A percentile compares a stretch with the other conserved stretches of the same genome.
Conservation (phyloP, 2,329 filamentous ascomycete genomes). For the Fonsecaea erecta region DNA sequence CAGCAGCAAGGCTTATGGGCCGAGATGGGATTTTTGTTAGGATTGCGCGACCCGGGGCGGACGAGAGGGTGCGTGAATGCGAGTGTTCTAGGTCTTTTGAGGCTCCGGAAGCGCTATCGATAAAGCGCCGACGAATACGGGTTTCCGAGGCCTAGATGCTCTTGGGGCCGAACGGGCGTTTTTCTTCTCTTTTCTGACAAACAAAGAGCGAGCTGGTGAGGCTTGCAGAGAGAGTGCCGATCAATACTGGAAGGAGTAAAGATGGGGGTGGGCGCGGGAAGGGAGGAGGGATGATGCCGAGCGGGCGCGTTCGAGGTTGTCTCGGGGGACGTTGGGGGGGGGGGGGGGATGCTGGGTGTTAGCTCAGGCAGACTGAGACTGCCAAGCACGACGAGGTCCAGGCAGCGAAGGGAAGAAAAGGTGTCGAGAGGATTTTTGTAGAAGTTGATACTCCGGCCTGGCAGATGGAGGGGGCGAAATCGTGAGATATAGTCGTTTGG, state of each 20-base stretch:
- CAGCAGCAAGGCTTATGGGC: conserved; percentile 19
- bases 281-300: conserved; percentile 6
- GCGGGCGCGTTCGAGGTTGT: conserved; percentile 5
- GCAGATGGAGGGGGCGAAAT: conserved; percentile 32
- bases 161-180: conserved; percentile 1
- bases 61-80: conserved; percentile 5
- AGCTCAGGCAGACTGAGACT: neutral
- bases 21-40: neutral
- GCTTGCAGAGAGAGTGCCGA: conserved; percentile 36
- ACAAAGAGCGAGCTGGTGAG: conserved; percentile 21
- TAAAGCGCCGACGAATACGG: conserved; percentile 24
- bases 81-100: conserved; percentile 21
- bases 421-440: conserved; percentile 11
- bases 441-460: conserved; percentile 25
- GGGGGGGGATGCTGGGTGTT: neutral
- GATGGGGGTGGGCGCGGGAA: conserved; percentile 6
- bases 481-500: conserved; percentile 33
- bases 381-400: neutral
- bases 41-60: conserved; percentile 13
- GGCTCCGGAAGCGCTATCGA: conserved; percentile 21
- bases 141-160: conserved; percentile 25
- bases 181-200: conserved; percentile 3
- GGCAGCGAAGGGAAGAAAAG: neutral
- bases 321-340: neutral
- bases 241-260: conserved; percentile 31